These are phyloP conservation scores for Hirschioporus abietinus DNA, from an alignment of 768 basidiomycete genomes.

Conservation along the genomic window DNA sequence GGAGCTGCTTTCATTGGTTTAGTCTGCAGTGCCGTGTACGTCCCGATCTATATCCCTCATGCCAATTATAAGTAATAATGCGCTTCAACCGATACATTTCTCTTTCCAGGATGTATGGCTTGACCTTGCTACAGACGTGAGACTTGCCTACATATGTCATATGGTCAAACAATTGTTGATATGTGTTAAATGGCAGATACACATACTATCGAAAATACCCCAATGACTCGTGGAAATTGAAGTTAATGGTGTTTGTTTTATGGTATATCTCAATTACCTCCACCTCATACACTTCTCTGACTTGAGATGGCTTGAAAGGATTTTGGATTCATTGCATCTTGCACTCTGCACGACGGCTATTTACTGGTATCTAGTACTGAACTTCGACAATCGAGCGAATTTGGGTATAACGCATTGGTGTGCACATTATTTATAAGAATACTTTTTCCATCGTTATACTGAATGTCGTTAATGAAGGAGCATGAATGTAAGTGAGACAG, in stretches of 20 bases:
- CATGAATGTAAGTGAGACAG: conserved; percentile 15
- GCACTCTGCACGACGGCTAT: conserved; percentile 39
- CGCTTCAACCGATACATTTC: neutral
- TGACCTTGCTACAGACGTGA: conserved; percentile 40
- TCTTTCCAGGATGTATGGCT: conserved; percentile 37
- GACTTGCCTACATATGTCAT: neutral
- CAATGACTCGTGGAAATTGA: conserved; percentile 33
- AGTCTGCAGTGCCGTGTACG: conserved; percentile 39
- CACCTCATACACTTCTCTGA: neutral
- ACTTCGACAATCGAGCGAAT: conserved; percentile 34
- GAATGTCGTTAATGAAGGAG: conserved; percentile 7
- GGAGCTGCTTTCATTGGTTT: conserved; percentile 43
- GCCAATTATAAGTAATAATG: neutral
- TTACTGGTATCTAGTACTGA: conserved; percentile 46
- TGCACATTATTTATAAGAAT: conserved; percentile 8
- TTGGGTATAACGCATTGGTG: conserved; percentile 37
- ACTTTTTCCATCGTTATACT: too few relatives aligned
- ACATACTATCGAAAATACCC: conserved; percentile 30
- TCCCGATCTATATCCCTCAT: conserved; percentile 1
- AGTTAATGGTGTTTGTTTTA: conserved; percentile 30
- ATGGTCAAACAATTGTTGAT: neutral
- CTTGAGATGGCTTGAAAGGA: conserved; percentile 17
- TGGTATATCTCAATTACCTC: neutral
- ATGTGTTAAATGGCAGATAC: neutral
- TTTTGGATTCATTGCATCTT: conserved; percentile 41